Conservation (phyloP, 768 basidiomycete genomes). For the Grammothele lineata region DNA sequence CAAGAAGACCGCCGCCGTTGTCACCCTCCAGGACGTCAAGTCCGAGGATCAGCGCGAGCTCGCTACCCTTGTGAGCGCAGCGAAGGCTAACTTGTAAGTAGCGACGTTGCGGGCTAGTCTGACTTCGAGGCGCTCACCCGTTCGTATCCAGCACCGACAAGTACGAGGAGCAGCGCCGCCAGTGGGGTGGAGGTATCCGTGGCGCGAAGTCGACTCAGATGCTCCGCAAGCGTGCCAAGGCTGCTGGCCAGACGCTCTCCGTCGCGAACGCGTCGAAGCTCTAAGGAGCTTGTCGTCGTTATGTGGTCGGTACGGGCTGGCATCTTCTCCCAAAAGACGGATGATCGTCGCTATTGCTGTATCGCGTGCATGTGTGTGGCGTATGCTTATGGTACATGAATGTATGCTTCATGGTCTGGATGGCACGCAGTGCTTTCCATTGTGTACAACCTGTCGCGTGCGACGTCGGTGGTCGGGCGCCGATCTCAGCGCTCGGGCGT, state of each 20-base stretch:
- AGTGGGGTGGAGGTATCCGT: conserved; percentile 96
- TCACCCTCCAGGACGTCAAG: conserved; percentile 90
- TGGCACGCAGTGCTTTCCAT: no score
- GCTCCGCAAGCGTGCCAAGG: conserved; percentile 93
- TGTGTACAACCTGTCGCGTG: no score
- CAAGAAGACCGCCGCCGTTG: conserved; percentile 95
- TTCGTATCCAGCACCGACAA: conserved; percentile 65
- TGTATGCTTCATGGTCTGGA: no score
- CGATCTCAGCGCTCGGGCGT: no score
- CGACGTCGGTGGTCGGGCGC: no score
- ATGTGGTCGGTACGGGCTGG: no score
- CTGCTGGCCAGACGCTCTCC: conserved; percentile 63
- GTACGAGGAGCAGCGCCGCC: conserved; percentile 86
- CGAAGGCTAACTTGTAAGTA: conserved; percentile 96
- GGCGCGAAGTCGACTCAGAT: conserved; percentile 93
- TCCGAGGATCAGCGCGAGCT: conserved; percentile 93
- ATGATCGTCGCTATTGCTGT: no score
- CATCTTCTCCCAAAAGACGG: no score
- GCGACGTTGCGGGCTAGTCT: not conserved
- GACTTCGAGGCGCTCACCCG: not conserved
- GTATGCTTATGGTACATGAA: no score
- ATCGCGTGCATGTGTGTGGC: no score
- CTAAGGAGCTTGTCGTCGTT: conserved; percentile 29
- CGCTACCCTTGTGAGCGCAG: conserved; percentile 85
- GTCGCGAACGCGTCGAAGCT: conserved; percentile 61